A percentile compares a stretch with the other conserved stretches of the same genome.
Evolutionary conservation across 2,329 filamentous ascomycete species (phyloP).

Genomic region (Talaromyces marneffei): DNA sequence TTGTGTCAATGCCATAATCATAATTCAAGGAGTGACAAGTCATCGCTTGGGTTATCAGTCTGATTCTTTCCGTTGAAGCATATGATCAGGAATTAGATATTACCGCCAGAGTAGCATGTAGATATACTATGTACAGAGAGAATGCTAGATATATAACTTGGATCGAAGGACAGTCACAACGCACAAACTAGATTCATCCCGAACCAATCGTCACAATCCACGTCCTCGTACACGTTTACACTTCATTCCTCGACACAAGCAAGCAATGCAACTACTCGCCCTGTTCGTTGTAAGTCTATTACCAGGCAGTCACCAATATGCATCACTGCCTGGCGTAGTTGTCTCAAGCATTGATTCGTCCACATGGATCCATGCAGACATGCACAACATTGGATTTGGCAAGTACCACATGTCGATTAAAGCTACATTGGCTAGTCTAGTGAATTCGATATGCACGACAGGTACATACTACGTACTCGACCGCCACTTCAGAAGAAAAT

Average conservation of each 20-base stretch:
- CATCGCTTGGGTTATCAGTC: neutral
- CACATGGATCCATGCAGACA: neutral
- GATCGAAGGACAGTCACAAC: neutral
- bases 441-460: neutral
- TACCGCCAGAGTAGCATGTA: neutral
- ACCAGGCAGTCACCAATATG: neutral
- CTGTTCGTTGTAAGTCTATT: neutral
- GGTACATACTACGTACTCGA: neutral
- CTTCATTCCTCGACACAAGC: no score
- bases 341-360: neutral
- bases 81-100: neutral
- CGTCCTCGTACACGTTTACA: constrained; percentile 2
- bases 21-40: neutral
- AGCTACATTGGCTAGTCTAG: neutral
- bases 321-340: neutral
- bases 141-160: no score
- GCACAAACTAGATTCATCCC: neutral
- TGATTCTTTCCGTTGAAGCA: neutral
- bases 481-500: neutral
- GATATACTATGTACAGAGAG: no score
- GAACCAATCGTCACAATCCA: constrained; percentile 11
- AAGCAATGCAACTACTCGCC: no score
- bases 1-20: neutral
- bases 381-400: constrained; percentile 1
- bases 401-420: constrained; percentile 1